Evolutionary conservation across 768 basidiomycete genomes (phyloP), one percentile per base, ranked within the genome.

Genomic region (Lactarius vividus): DNA sequence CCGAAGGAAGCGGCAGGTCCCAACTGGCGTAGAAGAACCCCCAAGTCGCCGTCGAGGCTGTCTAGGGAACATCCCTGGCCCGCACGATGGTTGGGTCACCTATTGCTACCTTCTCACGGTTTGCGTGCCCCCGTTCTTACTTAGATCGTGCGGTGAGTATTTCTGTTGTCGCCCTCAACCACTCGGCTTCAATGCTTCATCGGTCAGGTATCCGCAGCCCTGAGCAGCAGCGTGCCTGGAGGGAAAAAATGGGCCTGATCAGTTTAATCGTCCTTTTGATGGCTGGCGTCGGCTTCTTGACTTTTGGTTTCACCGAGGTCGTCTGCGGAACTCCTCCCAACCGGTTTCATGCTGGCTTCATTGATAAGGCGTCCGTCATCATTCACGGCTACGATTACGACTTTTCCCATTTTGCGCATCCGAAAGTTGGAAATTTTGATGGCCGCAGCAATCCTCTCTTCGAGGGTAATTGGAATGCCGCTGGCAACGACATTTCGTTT

Each of bases 321-420:
- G 97, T 98, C 52, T 99, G 97, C 75, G 94, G 94, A 39, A 89
- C 82, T 40, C 93, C 94, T 39, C 84, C 91, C 44, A 86, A 89
- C 67, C 87, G 94, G 18, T 96, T 83, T 80, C 88, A 91, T 70
- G 85, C 89, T 49, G 95, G 93, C 42, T 80, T 81, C 29, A 86
- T 94, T 65, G 87, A 87, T 56, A 86, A 83, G 23, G 85, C 84
- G 49, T 94, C 92, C 3, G 88, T 98, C 66, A 88, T 97, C 77
- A 94, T 98, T 72, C 93, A 98, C 72, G 97, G 97, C 2, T 91
- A 87, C 77, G 91, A 88, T 74, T 98, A 98, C 77, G 93, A 97
- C 73, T 89, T 99, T 69, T 85, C 89, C 49, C 83, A 81, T 60
- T 98, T 96, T 82, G 78, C 84, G 39, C 97, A 98, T 75, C 95